Evolutionary conservation across 2,329 filamentous ascomycete genomes (phyloP), one percentile per base, ranked within the genome.

Genomic region (Chalaropsis ovoidea): DNA sequence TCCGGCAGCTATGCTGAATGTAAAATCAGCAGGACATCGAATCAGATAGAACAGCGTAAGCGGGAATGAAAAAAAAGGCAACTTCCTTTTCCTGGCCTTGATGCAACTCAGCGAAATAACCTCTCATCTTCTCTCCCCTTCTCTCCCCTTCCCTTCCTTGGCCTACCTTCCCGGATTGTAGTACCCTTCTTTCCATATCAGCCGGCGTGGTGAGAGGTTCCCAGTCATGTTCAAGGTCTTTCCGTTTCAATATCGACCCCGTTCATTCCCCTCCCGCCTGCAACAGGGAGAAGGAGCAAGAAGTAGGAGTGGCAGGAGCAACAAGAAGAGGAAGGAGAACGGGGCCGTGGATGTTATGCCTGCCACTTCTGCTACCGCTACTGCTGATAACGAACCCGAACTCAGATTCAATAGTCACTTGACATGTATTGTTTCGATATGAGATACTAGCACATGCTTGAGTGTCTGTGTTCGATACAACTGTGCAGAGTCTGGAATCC

Each of bases 391-490:
- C 8, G 8, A 39, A 39, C 35, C 35, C 35, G 8, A 39, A 7
- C 35, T 7, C 35, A 10, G 1, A 7, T 7, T 7, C 5, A 10
- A 39, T 39, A 24, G 52, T 39, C 52, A 56, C 52, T 56, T 56
- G 52, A 56, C 52, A 56, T 35, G 52, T n/a, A 56, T 54, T 54
- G 49, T 54, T 54, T 54, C 49, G 49, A 54, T 35, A 17, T 56
- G 17, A 56, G 52, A 17, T 27, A 15, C 52, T 35, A 56, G 52
- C 17, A 24, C 52, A 7, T 31, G 17, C 8, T n/a, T 17, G 31
- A 8, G 24, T 56, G 52, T 56, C 52, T 56, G 27, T 56, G 52
- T 56, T 17, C 15, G 24, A 35, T 35, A 39, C 27, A 56, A 17
- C 47, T 22, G 19, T 52, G 24, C 27, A 35, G 27, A 35, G 24